A percentile compares a stretch with the other conserved stretches of the same genome.
Evolutionary conservation across 257 asterid species (phyloP).

Genomic region (Cruciata laevipes): DNA sequence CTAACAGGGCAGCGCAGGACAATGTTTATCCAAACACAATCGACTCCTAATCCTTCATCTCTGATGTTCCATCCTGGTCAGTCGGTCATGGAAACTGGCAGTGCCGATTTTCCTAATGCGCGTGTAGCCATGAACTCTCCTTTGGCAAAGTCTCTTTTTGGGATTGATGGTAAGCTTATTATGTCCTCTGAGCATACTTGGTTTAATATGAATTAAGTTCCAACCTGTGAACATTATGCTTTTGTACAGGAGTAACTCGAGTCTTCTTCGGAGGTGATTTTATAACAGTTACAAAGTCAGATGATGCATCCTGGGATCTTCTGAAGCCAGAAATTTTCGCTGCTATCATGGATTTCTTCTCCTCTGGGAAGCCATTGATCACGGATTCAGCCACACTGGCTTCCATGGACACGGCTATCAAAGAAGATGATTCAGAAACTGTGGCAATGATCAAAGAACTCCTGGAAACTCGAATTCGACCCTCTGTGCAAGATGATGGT

Average conservation of each 20-base stretch:
- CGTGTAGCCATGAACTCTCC: slow-evolving; percentile 92
- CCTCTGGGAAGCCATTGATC: slow-evolving; percentile 78
- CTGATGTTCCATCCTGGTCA: slow-evolving; percentile 97
- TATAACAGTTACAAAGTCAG: slow-evolving; percentile 74
- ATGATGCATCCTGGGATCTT: slow-evolving; percentile 76
- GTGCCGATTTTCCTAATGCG: slow-evolving; percentile 87
- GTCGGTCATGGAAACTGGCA: slow-evolving; percentile 80
- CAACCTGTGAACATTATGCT: neutral
- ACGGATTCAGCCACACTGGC: slow-evolving; percentile 57
- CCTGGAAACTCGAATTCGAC: slow-evolving; percentile 87
- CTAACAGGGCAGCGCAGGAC: slow-evolving; percentile 91
- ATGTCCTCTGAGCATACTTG: neutral
- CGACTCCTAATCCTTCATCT: slow-evolving; percentile 91
- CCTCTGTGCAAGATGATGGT: slow-evolving; percentile 97
- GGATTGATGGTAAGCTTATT: slow-evolving; percentile 59
- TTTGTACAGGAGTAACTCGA: slow-evolving; percentile 60
- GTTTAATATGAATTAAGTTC: neutral
- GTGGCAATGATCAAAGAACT: slow-evolving; percentile 99
- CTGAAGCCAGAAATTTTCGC: slow-evolving; percentile 90
- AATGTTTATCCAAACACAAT: slow-evolving; percentile 90
- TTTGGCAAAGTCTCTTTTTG: slow-evolving; percentile 73
- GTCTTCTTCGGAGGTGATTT: slow-evolving; percentile 93
- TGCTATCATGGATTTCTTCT: slow-evolving; percentile 81
- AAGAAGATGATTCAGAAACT: slow-evolving; percentile 84
- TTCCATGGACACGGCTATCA: slow-evolving; percentile 84